Conservation (phyloP, 2,329 filamentous ascomycete species). For the Colletotrichum endophyticum region DNA sequence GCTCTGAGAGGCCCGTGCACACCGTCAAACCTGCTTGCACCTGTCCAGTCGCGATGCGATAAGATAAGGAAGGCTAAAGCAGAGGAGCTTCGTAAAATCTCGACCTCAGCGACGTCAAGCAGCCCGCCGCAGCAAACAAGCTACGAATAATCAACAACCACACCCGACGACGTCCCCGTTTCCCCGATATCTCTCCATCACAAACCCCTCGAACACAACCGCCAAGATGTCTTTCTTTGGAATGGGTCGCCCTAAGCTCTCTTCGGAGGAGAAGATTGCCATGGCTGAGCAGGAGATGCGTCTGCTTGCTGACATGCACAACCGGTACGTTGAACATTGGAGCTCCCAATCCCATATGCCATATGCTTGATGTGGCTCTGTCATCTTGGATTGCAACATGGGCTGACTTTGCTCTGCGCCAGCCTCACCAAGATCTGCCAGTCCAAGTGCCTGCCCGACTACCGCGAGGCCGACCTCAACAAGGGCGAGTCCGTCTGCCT, state of each 20-base stretch:
- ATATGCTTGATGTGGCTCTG: neutral
- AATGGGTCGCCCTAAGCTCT: constrained; percentile 75
- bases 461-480: constrained; percentile 96
- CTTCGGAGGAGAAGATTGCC: constrained; percentile 96
- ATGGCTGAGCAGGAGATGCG: constrained; percentile 97
- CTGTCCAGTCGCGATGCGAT: neutral
- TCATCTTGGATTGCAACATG: neutral
- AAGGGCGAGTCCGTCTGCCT: constrained; percentile 99
- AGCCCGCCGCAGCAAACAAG: neutral
- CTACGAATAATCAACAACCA: neutral
- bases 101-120: constrained; percentile 16
- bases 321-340: constrained; percentile 67
- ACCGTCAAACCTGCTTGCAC: neutral
- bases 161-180: neutral
- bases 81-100: constrained; percentile 21
- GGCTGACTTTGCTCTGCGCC: neutral
- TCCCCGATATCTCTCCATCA: neutral
- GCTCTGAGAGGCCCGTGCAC: neutral
- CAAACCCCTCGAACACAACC: neutral
- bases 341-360: neutral
- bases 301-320: constrained; percentile 97
- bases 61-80: constrained; percentile 8
- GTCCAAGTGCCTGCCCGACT: constrained; percentile 93
- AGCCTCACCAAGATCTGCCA: constrained; percentile 90
- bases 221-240: constrained; percentile 50